Evolutionary conservation across 2,329 filamentous ascomycete genomes (phyloP), one percentile per base, ranked within the genome.

Genomic region (Bipolaris zeicola): DNA sequence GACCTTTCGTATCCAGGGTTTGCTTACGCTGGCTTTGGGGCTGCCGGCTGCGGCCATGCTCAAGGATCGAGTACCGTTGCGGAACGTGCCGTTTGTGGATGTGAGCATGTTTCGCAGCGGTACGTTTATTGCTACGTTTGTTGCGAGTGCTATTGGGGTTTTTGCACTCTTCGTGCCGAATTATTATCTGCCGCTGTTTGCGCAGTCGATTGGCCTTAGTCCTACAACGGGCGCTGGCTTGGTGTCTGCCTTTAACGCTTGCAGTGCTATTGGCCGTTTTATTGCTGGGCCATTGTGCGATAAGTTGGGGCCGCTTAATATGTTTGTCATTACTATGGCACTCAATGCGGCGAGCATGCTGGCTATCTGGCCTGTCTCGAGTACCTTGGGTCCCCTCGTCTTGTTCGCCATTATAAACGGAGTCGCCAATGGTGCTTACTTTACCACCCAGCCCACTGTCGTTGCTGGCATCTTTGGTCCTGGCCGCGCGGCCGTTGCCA

Each of bases 121-220:
- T 3, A 60, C 65, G 0, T 72, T 69, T 39, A 50, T 66, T 1
- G 63, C 64, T 0, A 63, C 66, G 8, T 71, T 71, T 33, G 34
- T 65, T 2, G 69, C 68, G 0, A 68, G 64, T 7, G 62, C 67
- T 0, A 60, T 70, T 20, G 68, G 67, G 7, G 64, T 65, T 0
- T 73, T 72, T 37, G 67, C 68, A 0, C 59, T 73, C 0, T 73
- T 67, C n/a, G 68, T 74, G 2, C 70, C 69, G 5, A 67, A 67
- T 1, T 73, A 69, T 50, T 71, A 67, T 39, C 61, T 72, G 1
- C 70, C 69, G 6, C 36, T 72, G 2, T 72, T 72, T 33, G 68
- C 70, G 11, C 57, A 64, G 28, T 70, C 67, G 2, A 63, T 72
- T 49, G 65, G 67, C 0, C 44, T 70, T 16, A 65, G 57, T 26